phyloP scores from a whole-genome alignment of 192 early-diverging fungal species.

The Rhizophlyctis rosea region DNA sequence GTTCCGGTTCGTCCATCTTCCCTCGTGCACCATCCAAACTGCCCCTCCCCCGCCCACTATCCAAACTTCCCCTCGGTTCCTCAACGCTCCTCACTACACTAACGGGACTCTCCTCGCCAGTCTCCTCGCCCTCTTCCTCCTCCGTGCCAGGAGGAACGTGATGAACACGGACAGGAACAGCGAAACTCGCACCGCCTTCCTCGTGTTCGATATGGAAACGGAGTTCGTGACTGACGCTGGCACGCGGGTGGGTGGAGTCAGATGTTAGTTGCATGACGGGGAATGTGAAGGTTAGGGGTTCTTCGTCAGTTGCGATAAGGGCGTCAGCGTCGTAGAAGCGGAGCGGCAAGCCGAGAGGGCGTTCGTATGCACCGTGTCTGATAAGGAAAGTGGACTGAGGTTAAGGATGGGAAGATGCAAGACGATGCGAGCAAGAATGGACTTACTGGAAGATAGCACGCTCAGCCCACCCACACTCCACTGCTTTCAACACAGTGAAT shows the following conservation, averaged over 20 bases:
- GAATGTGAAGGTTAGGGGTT: neutral
- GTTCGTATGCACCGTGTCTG: neutral
- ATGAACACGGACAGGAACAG: neutral
- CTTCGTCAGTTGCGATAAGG: neutral
- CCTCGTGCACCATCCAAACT: too few species aligned
- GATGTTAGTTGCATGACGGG: neutral
- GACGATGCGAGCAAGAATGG: neutral
- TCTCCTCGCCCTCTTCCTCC: neutral
- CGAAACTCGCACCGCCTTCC: neutral
- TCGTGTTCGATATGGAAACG: neutral
- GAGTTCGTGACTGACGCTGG: neutral
- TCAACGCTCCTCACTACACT: too few species aligned
- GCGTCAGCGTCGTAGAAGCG: conserved; percentile 1
- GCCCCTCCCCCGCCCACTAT: too few species aligned
- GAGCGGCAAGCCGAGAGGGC: neutral
- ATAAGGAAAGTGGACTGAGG: neutral
- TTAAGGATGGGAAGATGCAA: neutral
- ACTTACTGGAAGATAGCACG: neutral
- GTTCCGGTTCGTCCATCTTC: too few species aligned
- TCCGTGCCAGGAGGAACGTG: neutral
- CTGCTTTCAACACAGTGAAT: neutral
- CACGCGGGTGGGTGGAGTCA: neutral
- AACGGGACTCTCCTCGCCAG: too few species aligned
- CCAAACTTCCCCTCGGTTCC: too few species aligned
- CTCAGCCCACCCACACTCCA: neutral